Evolutionary conservation across 208 protist species (phyloP).

Genomic region (Acanthamoeba royreba): DNA sequence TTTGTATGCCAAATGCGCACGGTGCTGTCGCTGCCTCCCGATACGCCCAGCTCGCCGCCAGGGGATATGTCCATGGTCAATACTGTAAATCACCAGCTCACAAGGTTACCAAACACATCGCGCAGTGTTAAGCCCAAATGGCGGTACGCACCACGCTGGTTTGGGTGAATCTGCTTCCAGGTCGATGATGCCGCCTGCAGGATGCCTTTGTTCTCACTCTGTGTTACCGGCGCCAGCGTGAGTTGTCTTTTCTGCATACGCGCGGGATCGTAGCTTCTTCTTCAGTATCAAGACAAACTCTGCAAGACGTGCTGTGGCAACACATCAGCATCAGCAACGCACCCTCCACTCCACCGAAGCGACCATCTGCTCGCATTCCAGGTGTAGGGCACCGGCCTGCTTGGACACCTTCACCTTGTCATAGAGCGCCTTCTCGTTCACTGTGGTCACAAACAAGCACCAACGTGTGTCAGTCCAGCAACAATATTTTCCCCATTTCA

Average conservation of each 20-base stretch:
- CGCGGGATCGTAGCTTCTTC: neutral
- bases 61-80: neutral
- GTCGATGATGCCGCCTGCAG: neutral
- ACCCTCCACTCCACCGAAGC: neutral
- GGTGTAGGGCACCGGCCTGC: neutral
- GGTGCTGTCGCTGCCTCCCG: neutral
- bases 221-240: neutral
- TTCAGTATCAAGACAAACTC: neutral
- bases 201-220: neutral
- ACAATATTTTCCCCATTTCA: too few relatives aligned
- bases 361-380: neutral
- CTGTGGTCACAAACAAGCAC: neutral
- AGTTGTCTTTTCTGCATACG: neutral
- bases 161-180: neutral
- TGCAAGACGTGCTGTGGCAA: neutral
- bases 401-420: neutral
- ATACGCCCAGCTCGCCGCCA: neutral
- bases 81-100: neutral
- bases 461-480: too few relatives aligned
- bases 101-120: too few relatives aligned
- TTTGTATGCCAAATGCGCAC: constrained; percentile 20
- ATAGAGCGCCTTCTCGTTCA: neutral
- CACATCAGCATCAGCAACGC: neutral
- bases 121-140: neutral
- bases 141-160: neutral